Conservation (phyloP, 1,284 basidiomycete species). For the Malassezia caprae region DNA sequence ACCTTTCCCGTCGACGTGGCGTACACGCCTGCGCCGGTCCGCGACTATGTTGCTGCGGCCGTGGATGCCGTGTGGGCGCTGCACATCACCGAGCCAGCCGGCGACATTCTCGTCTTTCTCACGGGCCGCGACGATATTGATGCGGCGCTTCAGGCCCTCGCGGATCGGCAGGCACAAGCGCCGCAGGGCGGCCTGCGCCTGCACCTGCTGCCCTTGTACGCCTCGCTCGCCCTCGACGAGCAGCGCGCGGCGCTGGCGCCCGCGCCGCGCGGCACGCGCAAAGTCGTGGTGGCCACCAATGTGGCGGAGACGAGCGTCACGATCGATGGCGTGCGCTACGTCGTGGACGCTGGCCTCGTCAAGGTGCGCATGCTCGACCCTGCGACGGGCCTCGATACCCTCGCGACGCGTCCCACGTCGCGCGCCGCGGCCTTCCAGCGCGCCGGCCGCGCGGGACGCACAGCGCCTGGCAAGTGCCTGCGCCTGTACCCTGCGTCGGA, state of each 20-base stretch:
- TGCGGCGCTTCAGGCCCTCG: slow-evolving; percentile 65
- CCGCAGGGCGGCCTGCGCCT: slow-evolving; percentile 53
- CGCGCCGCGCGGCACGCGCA: slow-evolving; percentile 64
- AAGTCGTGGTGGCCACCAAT: slow-evolving; percentile 86
- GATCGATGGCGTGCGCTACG: slow-evolving; percentile 85
- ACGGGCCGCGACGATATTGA: slow-evolving; percentile 55
- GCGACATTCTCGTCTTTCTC: slow-evolving; percentile 52
- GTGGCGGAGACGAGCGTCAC: slow-evolving; percentile 96
- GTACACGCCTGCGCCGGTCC: slow-evolving; percentile 44
- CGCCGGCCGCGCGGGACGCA: slow-evolving; percentile 49
- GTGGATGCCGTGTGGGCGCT: slow-evolving; percentile 49
- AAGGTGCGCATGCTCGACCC: slow-evolving; percentile 58
- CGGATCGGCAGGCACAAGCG: slow-evolving; percentile 58
- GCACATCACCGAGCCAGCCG: slow-evolving; percentile 47
- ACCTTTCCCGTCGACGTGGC: slow-evolving; percentile 49
- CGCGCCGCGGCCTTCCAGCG: slow-evolving; percentile 49
- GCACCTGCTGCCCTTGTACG: slow-evolving; percentile 68
- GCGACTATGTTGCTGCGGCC: slow-evolving; percentile 46
- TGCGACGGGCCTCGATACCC: slow-evolving; percentile 43
- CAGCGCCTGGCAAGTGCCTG: slow-evolving; percentile 75
- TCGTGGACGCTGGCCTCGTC: slow-evolving; percentile 89
- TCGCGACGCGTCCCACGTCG: slow-evolving; percentile 45
- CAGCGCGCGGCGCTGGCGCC: slow-evolving; percentile 75
- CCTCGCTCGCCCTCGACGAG: slow-evolving; percentile 73
- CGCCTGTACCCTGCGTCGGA: slow-evolving; percentile 69